Evolutionary conservation across 257 asterid genomes (phyloP).

Genomic region (Solanum corneliomulleri): DNA sequence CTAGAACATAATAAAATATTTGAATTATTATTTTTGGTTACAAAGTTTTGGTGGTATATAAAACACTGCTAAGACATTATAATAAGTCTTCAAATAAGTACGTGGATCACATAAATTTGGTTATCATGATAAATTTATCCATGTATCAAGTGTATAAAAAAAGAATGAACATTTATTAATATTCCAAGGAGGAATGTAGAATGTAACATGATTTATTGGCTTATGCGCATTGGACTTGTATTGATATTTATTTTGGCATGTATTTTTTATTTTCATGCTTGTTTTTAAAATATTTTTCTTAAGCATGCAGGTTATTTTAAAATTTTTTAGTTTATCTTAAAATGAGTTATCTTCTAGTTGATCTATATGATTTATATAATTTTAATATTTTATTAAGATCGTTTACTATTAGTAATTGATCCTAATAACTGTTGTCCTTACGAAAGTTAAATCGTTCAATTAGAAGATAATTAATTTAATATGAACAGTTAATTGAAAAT

Average conservation of each 20-base stretch:
- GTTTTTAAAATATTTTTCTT: too few relatives aligned
- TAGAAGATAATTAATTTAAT: not conserved
- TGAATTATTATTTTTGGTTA: conserved; percentile 26
- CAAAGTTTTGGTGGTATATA: conserved; percentile 28
- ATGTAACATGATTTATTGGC: not conserved
- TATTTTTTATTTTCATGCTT: too few relatives aligned
- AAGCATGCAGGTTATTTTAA: too few relatives aligned
- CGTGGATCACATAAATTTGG: conserved; percentile 11
- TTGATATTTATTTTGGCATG: too few relatives aligned
- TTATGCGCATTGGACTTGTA: too few relatives aligned
- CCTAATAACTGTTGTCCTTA: not conserved
- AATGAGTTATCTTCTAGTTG: not conserved
- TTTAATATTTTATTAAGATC: not conserved
- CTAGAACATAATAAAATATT: conserved; percentile 35
- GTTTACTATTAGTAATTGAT: not conserved
- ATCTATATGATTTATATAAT: not conserved
- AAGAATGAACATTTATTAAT: too few relatives aligned
- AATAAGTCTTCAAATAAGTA: conserved; percentile 13
- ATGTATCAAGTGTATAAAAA: not conserved
- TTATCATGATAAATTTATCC: conserved; percentile 35
- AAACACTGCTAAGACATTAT: conserved; percentile 31
- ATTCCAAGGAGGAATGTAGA: not conserved
- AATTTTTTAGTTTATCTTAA: not conserved
- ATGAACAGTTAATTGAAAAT: not conserved
- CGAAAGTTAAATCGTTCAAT: not conserved